Conservation (phyloP, 768 basidiomycete species). For the Serendipita sp. region DNA sequence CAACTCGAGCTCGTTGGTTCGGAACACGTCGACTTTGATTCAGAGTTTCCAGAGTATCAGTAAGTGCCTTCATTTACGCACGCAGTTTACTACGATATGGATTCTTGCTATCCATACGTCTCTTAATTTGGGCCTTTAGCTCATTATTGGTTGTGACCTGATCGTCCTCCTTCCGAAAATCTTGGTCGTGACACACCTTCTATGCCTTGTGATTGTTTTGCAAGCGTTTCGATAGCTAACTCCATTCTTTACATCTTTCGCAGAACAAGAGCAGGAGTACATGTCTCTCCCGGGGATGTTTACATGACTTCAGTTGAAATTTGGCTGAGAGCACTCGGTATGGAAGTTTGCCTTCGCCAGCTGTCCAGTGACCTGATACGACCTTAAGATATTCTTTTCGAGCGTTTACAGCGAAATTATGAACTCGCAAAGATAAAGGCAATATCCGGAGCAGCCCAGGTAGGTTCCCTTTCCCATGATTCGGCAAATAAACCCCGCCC, state of each 20-base stretch:
- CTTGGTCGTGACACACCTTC: conserved; percentile 4
- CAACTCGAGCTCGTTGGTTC: conserved; percentile 67
- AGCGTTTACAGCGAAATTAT: conserved; percentile 53
- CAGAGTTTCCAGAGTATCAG: conserved; percentile 67
- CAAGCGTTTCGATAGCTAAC: too few relatives aligned
- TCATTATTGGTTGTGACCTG: neutral
- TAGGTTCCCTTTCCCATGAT: conserved; percentile 16
- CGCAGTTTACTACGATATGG: neutral
- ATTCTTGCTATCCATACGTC: neutral
- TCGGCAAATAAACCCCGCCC: neutral
- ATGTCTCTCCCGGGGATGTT: conserved; percentile 72
- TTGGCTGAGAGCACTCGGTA: conserved; percentile 80
- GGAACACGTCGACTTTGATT: conserved; percentile 70
- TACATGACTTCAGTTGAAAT: conserved; percentile 81
- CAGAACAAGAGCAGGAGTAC: conserved; percentile 75
- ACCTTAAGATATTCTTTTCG: conserved; percentile 50
- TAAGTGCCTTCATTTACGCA: conserved; percentile 25
- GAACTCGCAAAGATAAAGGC: conserved; percentile 57
- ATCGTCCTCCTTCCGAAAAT: neutral
- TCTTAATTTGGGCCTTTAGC: neutral
- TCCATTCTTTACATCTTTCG: neutral
- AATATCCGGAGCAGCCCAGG: conserved; percentile 68
- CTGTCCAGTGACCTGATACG: conserved; percentile 16
- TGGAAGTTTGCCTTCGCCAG: conserved; percentile 18
- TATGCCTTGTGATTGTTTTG: conserved; percentile 11